Evolutionary conservation across 2,329 filamentous ascomycete species (phyloP).

Genomic region (Clarireedia homoeocarpa): DNA sequence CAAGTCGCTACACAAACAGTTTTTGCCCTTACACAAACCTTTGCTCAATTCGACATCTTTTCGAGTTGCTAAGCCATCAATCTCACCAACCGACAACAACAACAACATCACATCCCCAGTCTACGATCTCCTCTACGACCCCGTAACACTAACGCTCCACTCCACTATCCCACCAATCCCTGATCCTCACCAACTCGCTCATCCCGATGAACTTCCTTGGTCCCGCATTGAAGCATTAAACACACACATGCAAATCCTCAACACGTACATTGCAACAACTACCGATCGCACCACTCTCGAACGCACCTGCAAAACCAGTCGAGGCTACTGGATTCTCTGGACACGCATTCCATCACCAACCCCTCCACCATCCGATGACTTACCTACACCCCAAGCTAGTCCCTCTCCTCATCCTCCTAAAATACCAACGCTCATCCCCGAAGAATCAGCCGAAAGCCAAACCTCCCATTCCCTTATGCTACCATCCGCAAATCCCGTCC

Average conservation of each 20-base stretch:
- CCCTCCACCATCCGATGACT: constrained; percentile 7
- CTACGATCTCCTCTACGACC: constrained; percentile 57
- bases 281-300: constrained; percentile 42
- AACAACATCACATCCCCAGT: constrained; percentile 33
- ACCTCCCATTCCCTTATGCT: not conserved
- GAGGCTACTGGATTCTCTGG: constrained; percentile 66
- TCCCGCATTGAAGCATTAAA: constrained; percentile 55
- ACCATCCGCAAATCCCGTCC: not conserved
- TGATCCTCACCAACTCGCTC: constrained; percentile 31
- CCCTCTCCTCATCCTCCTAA: constrained; percentile 6
- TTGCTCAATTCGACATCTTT: constrained; percentile 50
- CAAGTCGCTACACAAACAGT: constrained; percentile 51
- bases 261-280: constrained; percentile 41
- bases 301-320: constrained; percentile 56
- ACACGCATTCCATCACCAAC: constrained; percentile 42
- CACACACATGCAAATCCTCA: constrained; percentile 57
- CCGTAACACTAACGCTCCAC: constrained; percentile 45
- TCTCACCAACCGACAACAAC: not conserved
- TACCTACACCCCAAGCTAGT: not conserved
- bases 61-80: constrained; percentile 42
- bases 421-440: constrained; percentile 10
- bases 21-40: constrained; percentile 49
- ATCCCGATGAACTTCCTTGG: constrained; percentile 36
- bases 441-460: constrained; percentile 10
- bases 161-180: constrained; percentile 62